Evolutionary conservation across 2,329 filamentous ascomycete species (phyloP), one percentile per base, ranked within the genome.

Genomic region (Dichotomopilus funicola): DNA sequence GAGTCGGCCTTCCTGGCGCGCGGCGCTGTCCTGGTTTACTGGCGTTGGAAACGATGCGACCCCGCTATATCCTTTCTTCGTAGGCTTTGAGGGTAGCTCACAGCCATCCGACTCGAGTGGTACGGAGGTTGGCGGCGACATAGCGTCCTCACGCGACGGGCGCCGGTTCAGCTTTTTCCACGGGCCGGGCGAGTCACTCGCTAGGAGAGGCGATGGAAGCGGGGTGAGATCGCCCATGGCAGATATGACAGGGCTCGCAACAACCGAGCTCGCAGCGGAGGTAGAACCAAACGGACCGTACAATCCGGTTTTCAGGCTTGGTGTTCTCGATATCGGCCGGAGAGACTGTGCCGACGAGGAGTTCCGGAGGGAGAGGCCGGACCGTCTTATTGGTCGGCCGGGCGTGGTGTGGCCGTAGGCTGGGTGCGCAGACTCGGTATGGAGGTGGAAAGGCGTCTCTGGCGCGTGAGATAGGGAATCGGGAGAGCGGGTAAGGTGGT

Each of bases 171-270:
- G 70, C 66, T 75, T 76, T 68, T 77, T 83, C 85, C 85, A 85
- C 27, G 85, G 83, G 33, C 85, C 83, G 10, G 84, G 81, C 1
- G 85, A 87, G 63, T 86, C 83, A 60, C 75, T 75, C 4, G 77
- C 77, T 64, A 87, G 77, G 46, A 91, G 76, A 4, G 88, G 88
- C 27, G 88, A 92, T 2, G 88, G 88, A 37, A 94, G 73, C 54
- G 88, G 88, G 3, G 89, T 92, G 59, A 94, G 74, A 67, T 90
- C 86, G 59, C 85, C 83, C 82, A 91, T 86, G 46, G 87, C 87
- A 57, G 83, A 80, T 53, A 91, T 81, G 61, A 88, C 80, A 3
- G 88, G 88, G 54, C 87, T 91, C 6, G 87, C 81, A n/a, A 87
- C 77, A 35, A 79, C 74, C 3, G 87, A 90, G 64, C 80, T 86